phyloP scores from a whole-genome alignment of 2,329 filamentous ascomycete genomes.

The Epichloe brachyelytri region DNA sequence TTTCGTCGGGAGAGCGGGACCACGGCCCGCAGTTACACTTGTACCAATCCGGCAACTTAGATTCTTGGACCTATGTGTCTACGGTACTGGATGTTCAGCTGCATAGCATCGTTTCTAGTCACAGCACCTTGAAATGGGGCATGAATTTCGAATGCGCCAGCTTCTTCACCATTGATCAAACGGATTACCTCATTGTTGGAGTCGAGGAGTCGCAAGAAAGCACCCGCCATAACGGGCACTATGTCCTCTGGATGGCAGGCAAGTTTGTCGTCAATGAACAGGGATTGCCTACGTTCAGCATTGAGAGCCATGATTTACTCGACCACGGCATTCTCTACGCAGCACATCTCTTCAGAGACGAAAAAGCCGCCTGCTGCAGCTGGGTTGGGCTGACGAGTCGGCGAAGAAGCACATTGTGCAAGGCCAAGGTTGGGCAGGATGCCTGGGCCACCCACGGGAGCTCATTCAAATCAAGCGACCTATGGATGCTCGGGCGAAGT shows the following conservation, averaged over 20 bases:
- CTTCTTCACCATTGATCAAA: slow-evolving; percentile 6
- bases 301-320: slow-evolving; percentile 6
- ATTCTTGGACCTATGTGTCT: slow-evolving; percentile 11
- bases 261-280: neutral
- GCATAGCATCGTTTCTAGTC: slow-evolving; percentile 1
- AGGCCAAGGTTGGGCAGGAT: slow-evolving; percentile 9
- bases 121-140: slow-evolving; percentile 4
- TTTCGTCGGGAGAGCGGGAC: slow-evolving; percentile 19
- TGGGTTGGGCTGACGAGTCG: slow-evolving; percentile 10
- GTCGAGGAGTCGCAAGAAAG: slow-evolving; percentile 9
- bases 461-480: slow-evolving; percentile 5
- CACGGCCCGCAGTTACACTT: slow-evolving; percentile 11
- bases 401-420: slow-evolving; percentile 6
- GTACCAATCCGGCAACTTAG: slow-evolving; percentile 10
- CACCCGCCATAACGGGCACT: slow-evolving; percentile 7
- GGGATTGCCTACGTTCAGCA: slow-evolving; percentile 4
- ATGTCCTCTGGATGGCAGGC: slow-evolving; percentile 7
- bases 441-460: slow-evolving; percentile 9
- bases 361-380: slow-evolving; percentile 7
- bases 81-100: slow-evolving; percentile 5
- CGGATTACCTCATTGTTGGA: slow-evolving; percentile 8
- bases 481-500: neutral
- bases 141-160: slow-evolving; percentile 14
- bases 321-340: slow-evolving; percentile 13
- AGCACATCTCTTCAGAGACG: slow-evolving; percentile 12